Evolutionary conservation across 352 stramenopile genomes (phyloP), one percentile per base, ranked within the genome.

Genomic region (Phytophthora colocasiae): DNA sequence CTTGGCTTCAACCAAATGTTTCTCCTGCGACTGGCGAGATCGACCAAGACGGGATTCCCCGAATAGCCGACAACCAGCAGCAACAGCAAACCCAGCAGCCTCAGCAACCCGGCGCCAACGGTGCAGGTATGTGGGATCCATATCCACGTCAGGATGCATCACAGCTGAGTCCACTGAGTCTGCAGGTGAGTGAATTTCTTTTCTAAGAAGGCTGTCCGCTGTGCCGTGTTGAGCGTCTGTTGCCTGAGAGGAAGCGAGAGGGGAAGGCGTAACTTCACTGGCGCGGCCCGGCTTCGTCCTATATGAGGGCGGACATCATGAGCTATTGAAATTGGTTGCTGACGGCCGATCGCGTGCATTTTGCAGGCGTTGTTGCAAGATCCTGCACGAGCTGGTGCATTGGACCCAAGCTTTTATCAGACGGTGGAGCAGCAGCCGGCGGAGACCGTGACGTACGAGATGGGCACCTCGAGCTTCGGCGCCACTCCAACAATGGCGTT

Each of bases 111-210:
- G 56, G 64, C 22, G 45, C 59, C 22, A 74, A 70, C 40, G 50
- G 57, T 39, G 41, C 53, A 17, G 48, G 48, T 44, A 77, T 81
- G 62, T 81, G 73, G 73, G 73, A 81, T 29, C 58, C 73, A 24
- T 81, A 81, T 48, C 57, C 73, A 44, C 64, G 69, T 48, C 73
- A 78, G 44, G 73, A 81, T 55, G 31, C 71, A 19, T 74, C 73
- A 17, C 73, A 81, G 57, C 53, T 81, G 52, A 81, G 73, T 53
- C 73, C 73, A 40, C 49, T 81, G 60, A 79, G 73, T 66, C 70
- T 81, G 60, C 73, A 81, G 73, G 73, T 81, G 70, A 81, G 73
- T 77, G 70, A 78, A 63, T 81, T 81, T 70, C 59, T 81, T 56
- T 81, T 78, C 58, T 79, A 77, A 72, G 50, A 64, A 59, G 44